Evolutionary conservation across 139 green algal species (phyloP).

Genomic region (Chlorella sp.): DNA sequence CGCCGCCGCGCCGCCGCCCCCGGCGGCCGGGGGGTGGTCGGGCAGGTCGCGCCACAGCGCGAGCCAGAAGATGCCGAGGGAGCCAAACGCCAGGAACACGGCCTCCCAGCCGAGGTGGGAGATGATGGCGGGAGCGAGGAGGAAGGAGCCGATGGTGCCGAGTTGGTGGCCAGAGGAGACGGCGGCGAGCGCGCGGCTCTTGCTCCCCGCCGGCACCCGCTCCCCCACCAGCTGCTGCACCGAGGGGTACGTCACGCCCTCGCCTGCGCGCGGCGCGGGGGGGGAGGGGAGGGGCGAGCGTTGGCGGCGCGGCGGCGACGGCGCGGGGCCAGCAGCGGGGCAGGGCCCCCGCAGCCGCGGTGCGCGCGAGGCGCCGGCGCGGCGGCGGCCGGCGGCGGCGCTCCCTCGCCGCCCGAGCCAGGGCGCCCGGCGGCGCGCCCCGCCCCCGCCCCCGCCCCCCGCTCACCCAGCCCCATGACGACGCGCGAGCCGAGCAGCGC

Average conservation of each 20-base stretch:
- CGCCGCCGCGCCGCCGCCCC: background rate
- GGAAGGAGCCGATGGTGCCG: constrained; percentile 67
- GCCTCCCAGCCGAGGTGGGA: constrained; percentile 49
- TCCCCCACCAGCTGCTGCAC: constrained; percentile 65
- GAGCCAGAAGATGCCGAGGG: constrained; percentile 66
- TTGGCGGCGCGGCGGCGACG: background rate
- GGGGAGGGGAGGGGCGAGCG: background rate
- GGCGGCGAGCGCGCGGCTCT: constrained; percentile 50
- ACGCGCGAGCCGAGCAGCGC: constrained; percentile 35
- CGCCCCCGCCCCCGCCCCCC: no score
- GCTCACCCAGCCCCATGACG: no score
- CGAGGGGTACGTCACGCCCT: constrained; percentile 83
- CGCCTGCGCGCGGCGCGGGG: constrained; percentile 75
- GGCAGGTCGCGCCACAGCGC: constrained; percentile 49
- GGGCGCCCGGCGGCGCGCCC: no score
- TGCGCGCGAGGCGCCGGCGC: no score
- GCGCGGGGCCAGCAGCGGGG: no score
- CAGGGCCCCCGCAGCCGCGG: no score
- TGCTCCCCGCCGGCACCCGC: constrained; percentile 48
- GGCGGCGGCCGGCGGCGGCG: no score
- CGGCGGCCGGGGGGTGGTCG: constrained; percentile 13
- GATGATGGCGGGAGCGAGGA: constrained; percentile 63
- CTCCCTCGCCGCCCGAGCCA: no score
- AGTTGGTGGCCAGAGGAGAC: constrained; percentile 60
- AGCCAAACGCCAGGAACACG: constrained; percentile 69